Percentiles rank a stretch among this genome's conserved stretches.
These are phyloP conservation scores for Taiozyma sp. DNA, from an alignment of 1,139 yeast species.

Conservation along the genomic window DNA sequence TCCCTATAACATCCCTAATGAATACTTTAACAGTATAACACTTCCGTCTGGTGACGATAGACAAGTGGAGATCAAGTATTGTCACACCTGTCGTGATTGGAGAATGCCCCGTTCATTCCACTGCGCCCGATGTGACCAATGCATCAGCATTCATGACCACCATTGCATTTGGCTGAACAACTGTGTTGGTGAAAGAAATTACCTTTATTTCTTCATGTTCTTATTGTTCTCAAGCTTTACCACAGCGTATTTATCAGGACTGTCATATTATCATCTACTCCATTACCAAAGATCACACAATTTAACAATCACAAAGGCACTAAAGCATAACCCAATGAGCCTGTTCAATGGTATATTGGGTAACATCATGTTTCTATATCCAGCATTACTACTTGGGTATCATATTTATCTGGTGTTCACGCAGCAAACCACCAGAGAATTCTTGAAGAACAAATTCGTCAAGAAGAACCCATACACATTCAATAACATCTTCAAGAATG, in stretches of 20 bases:
- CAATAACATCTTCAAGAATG: neutral
- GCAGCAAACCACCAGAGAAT: conserved; percentile 73
- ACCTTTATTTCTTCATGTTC: conserved; percentile 50
- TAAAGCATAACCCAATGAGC: conserved; percentile 34
- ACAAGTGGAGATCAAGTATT: conserved; percentile 46
- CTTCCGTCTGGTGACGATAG: conserved; percentile 40
- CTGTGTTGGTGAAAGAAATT: conserved; percentile 73
- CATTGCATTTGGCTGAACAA: conserved; percentile 81
- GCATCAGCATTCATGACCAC: conserved; percentile 64
- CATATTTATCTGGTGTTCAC: conserved; percentile 52
- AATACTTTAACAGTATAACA: conserved; percentile 53
- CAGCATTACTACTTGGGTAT: conserved; percentile 44
- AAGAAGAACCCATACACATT: neutral
- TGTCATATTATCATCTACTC: conserved; percentile 35
- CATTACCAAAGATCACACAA: conserved; percentile 36
- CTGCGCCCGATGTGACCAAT: conserved; percentile 63
- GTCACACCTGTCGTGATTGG: conserved; percentile 58
- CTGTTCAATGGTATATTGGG: conserved; percentile 35
- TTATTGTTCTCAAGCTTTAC: conserved; percentile 30
- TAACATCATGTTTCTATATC: conserved; percentile 44
- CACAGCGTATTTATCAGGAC: conserved; percentile 21
- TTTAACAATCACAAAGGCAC: conserved; percentile 17
- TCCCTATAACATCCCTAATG: conserved; percentile 46
- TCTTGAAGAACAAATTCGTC: conserved; percentile 29
- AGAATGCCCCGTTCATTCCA: conserved; percentile 71